Evolutionary conservation across 2,329 filamentous ascomycete species (phyloP), one percentile per base, ranked within the genome.

Genomic region (Scedosporium boydii): DNA sequence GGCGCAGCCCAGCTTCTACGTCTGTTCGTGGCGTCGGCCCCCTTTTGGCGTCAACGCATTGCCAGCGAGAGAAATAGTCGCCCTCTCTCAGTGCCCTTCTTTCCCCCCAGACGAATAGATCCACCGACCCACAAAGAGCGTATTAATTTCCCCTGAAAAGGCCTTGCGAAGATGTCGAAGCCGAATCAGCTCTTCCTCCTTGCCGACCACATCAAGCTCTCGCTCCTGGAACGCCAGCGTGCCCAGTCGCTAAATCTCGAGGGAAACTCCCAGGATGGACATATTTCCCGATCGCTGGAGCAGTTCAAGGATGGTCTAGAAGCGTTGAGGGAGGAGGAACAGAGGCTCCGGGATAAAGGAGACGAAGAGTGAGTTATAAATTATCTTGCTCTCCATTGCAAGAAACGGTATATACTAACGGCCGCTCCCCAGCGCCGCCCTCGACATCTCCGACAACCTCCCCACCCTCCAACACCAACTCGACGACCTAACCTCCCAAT

Each of bases 121-220:
- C 34, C 10, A 10, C 34, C 34, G 10, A 38, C 9, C 34, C 34
- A 2, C 34, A 38, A 14, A 38, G 34, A 38, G 10, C 34, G 10
- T 12, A 12, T 38, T 12, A 12, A 38, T 29, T 27, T 4, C 34
- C 34, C 34, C 34, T 38, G 34, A 38, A 38, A 12, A 38, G 34
- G 10, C 12, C 44, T 12, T 21, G 2, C 44, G 10, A 71, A 64
- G 70, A 84, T 84, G 82, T 77, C 81, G 65, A 87, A 82, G 68
- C 76, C 83, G 46, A 87, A 86, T 70, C 93, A 97, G 75, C 87
- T 98, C 68, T 91, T 93, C 73, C 88, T 98, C 61, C 86, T 98
- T 63, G 91, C 93, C 70, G 95, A 99, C 77, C 93, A 98, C 76
- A 90, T 98, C 81, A 97, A 98, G 77, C 85, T 98, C 65, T 96